Base-by-base conservation (phyloP, 2,329 filamentous ascomycete genomes). In the Neofusicoccum sp. region DNA sequence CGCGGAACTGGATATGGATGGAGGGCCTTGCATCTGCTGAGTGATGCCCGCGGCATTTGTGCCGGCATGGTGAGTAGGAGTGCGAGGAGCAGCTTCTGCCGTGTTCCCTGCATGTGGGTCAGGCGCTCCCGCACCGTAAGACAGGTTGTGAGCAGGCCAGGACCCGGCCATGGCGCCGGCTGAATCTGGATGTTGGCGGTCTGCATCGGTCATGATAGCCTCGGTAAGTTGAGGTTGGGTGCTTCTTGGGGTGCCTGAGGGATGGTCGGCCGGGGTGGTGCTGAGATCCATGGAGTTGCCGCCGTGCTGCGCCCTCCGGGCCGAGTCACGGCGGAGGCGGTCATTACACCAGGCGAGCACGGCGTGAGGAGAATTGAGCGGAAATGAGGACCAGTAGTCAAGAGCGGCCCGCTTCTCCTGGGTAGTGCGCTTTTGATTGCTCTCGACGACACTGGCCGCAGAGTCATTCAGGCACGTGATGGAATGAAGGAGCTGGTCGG, bases 391-490 rank as follows among this genome's bases (percentile, higher is more conserved):
- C 61, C 61, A 63, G 16, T 63, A 63, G 12, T 63, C 61, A 29
- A 58, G 34, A 1, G 61, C 61, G 4, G 61, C 61, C 49, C 54
- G n/a, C 34, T 63, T 63, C 37, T 63, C 61, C 34, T 63, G 61
- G 44, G 61, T 63, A 7, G 61, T 59, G 29, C 61, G 61, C 31
- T 63, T 63, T 29, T 58, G 52, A 16, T 43, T 50, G 31, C 31
- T 44, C 3, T 63, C 61, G 44, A 39, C 44, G 3, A 50, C 14
- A n/a, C 16, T 22, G 36, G 31, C 1, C 3, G 31, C 6, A 8
- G 49, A 37, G 49, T 45, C 41, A n/a, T 36, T 49, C 1, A 28
- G 44, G 14, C 52, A 59, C 33, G 54, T 31, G 28, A 63, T 34
- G 22, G 61, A 50, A 31, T n/a, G 45, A n/a, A 50, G 9, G 44